Conservation (phyloP, 2,329 filamentous ascomycete genomes). For the Monosporascus sp. region DNA sequence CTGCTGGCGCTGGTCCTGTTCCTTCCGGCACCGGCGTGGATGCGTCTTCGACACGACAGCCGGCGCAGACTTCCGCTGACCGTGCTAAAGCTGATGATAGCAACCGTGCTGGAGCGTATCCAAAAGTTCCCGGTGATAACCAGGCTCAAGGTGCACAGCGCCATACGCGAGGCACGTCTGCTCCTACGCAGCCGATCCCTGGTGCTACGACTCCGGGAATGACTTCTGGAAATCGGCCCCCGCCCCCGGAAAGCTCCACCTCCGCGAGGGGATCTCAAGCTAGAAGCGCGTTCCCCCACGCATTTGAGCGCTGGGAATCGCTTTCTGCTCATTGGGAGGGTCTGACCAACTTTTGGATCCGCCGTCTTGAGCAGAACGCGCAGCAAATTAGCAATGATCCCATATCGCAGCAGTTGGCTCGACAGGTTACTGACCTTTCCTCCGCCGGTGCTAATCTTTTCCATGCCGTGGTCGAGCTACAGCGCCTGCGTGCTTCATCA, state of each 20-base stretch:
- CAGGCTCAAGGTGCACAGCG: conserved; percentile 21
- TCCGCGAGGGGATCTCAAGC: conserved; percentile 22
- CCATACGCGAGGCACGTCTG: conserved; percentile 16
- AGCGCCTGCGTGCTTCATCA: conserved; percentile 87
- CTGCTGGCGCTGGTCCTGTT: conserved; percentile 31
- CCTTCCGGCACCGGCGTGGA: conserved; percentile 1
- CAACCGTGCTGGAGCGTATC: conserved; percentile 9
- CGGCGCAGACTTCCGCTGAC: conserved; percentile 14
- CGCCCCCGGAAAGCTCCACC: conserved; percentile 28
- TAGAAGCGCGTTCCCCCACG: conserved; percentile 81
- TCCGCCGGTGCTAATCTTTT: conserved; percentile 96
- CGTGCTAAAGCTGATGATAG: conserved; percentile 16
- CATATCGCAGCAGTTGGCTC: conserved; percentile 78
- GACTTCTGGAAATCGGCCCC: conserved; percentile 21
- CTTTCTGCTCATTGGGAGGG: conserved; percentile 98
- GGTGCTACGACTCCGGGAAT: conserved; percentile 10
- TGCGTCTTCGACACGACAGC: conserved; percentile 16
- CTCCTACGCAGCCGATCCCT: conserved; percentile 11
- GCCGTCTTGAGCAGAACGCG: conserved; percentile 83
- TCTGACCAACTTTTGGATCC: conserved; percentile 94
- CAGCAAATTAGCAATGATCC: conserved; percentile 79
- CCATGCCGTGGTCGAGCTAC: conserved; percentile 93
- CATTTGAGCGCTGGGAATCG: conserved; percentile 96
- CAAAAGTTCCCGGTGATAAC: conserved; percentile 11
- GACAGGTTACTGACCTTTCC: conserved; percentile 95